Evolutionary conservation across 2,329 filamentous ascomycete species (phyloP), one percentile per base, ranked within the genome.

Genomic region (Incumbomyces lentus): DNA sequence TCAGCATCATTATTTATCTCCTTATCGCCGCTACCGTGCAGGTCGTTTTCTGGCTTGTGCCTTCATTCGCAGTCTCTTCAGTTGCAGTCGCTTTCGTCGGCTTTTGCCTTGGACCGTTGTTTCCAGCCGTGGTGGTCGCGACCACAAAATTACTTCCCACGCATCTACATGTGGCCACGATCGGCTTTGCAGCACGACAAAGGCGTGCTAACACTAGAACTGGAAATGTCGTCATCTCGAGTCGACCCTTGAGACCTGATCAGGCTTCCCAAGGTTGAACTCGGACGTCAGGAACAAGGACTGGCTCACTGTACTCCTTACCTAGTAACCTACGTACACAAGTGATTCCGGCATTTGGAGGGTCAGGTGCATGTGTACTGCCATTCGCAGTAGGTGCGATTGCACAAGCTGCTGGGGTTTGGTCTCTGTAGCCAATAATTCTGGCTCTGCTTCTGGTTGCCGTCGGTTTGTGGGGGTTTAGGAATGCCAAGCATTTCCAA

Each of bases 31-130:
- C 86, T 44, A 77, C 58, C 0, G 70, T 87, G 26, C 74, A 87
- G 59, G 67, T 92, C 2, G 64, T 89, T 49, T 86, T 89, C 67
- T 92, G 86, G 86, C 77, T 89, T 3, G 80, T 92, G 0, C 85
- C 85, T 0, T 76, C 78, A 47, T 86, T 90, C 59, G 74, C 84
- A 50, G 81, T 84, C 22, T 84, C 82, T 0, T 79, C 83, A 7
- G 70, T 88, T 12, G 81, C 83, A 19, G 82, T 88, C 17, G 71
- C 77, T 0, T 64, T 89, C 0, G 73, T 87, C 49, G 86, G 86
- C 0, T 86, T 90, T 69, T 86, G 89, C 58, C 71, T 90, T 0
- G 86, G 86, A 0, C 86, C 86, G 0, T 64, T 92, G 16, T 92
- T 89, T 59, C 85, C 86, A 0, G 82, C 81, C 1, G 83, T 78